Evolutionary conservation across 2,329 filamentous ascomycete genomes (phyloP).

Genomic region (Botrytis galanthina): DNA sequence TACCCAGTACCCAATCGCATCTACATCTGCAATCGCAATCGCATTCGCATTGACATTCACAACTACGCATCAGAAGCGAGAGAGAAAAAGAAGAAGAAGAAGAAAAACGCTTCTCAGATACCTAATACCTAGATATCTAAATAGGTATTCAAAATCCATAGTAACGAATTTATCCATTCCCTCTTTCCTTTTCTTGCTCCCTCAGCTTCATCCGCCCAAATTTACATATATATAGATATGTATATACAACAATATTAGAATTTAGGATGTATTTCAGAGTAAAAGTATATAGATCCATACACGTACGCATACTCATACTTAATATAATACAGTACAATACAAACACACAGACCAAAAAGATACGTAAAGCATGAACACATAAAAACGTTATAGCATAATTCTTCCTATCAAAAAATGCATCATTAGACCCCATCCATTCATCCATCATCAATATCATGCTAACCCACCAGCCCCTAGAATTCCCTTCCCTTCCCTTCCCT

Average conservation of each 20-base stretch:
- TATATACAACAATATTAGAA: background rate
- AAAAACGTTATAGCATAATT: slow-evolving; percentile 8
- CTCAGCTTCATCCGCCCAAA: background rate
- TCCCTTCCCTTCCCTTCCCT: background rate
- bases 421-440: slow-evolving; percentile 1
- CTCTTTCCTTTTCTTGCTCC: background rate
- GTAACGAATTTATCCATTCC: background rate
- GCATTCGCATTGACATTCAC: background rate
- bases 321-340: background rate
- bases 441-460: background rate
- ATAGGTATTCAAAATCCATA: background rate
- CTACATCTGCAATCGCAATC: too few relatives aligned
- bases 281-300: fast-evolving
- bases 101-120: too few relatives aligned
- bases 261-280: background rate
- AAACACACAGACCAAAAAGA: background rate
- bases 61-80: background rate
- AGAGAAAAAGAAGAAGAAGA: too few relatives aligned
- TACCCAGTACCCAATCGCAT: too few relatives aligned
- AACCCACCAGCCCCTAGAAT: background rate
- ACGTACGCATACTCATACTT: background rate
- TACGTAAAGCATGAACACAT: background rate
- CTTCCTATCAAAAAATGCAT: slow-evolving; percentile 10
- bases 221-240: background rate
- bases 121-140: too few relatives aligned